Evolutionary conservation across 1,284 basidiomycete species (phyloP).

Genomic region (Vanrija sp.): DNA sequence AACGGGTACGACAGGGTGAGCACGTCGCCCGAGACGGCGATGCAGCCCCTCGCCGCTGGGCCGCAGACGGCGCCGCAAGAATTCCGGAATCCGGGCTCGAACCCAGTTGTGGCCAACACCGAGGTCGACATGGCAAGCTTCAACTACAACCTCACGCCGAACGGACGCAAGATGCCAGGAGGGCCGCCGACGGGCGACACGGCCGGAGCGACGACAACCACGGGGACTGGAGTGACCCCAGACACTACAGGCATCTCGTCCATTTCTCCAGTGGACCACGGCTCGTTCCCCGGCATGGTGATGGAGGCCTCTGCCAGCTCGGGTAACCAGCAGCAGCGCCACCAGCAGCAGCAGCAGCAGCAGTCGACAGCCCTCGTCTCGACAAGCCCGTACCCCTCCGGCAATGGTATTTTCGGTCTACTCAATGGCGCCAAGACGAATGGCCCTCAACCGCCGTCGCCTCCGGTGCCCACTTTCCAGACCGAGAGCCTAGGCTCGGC

Average conservation of each 20-base stretch:
- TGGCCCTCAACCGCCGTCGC: no score
- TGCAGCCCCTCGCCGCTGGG: not conserved
- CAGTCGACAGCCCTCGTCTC: conserved; percentile 1
- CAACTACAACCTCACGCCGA: not conserved
- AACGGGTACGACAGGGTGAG: no score
- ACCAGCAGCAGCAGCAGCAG: not conserved
- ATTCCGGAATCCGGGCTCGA: not conserved
- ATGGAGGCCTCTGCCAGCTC: not conserved
- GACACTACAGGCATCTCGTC: not conserved
- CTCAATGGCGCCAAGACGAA: conserved; percentile 3
- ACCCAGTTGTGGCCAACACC: conserved; percentile 1
- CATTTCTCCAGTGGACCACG: conserved; percentile 12
- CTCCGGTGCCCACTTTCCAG: not conserved
- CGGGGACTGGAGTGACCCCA: not conserved
- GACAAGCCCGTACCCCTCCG: not conserved
- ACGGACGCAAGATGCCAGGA: not conserved
- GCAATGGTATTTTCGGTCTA: conserved; percentile 12
- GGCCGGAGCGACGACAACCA: not conserved
- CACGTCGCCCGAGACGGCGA: no score
- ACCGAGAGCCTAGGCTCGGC: conserved; percentile 25
- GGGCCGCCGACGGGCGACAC: not conserved
- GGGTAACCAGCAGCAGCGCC: not conserved
- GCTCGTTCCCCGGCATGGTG: not conserved
- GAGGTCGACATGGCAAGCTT: conserved; percentile 1
- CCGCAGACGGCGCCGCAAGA: not conserved